Conservation (phyloP, 441 rosid species). For the Jatropha podagrica region DNA sequence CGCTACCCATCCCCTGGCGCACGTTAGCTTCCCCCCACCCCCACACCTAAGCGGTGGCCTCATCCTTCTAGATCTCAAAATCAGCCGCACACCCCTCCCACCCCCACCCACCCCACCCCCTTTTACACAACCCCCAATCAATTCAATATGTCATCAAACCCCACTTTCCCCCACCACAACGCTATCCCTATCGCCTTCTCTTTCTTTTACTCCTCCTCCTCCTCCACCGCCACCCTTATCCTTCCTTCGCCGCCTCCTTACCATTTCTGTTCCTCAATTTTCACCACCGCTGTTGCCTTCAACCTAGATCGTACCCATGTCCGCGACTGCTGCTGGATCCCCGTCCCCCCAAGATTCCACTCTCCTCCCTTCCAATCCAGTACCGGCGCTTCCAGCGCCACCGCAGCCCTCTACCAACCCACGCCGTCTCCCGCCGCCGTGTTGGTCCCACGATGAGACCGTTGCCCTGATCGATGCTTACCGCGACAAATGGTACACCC, state of each 20-base stretch:
- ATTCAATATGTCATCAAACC: constrained; percentile 38
- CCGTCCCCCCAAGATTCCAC: constrained; percentile 39
- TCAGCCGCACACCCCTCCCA: constrained; percentile 57
- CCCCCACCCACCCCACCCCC: constrained; percentile 23
- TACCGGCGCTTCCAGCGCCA: constrained; percentile 33
- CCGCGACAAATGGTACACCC: constrained; percentile 83
- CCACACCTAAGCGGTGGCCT: constrained; percentile 67
- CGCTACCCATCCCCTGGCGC: constrained; percentile 37
- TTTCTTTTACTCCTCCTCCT: constrained; percentile 10
- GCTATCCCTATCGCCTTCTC: constrained; percentile 7
- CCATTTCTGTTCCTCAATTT: constrained; percentile 1
- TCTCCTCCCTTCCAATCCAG: constrained; percentile 21
- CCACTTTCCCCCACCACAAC: constrained; percentile 39
- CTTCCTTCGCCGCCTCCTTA: constrained; percentile 13
- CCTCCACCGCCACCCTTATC: not conserved
- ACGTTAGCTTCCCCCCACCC: constrained; percentile 45
- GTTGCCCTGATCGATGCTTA: constrained; percentile 76
- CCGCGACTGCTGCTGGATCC: constrained; percentile 32
- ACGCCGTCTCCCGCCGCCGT: constrained; percentile 90
- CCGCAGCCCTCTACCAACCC: constrained; percentile 44
- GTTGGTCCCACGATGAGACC: constrained; percentile 93
- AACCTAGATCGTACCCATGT: constrained; percentile 24
- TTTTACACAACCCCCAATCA: constrained; percentile 14
- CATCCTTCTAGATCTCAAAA: constrained; percentile 49
- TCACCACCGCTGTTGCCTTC: constrained; percentile 5